A percentile compares a stretch with the other conserved stretches of the same genome.
These are phyloP conservation scores for Plectosphaerella plurivora DNA, from an alignment of 2,329 filamentous ascomycete genomes.

Conservation along the genomic window DNA sequence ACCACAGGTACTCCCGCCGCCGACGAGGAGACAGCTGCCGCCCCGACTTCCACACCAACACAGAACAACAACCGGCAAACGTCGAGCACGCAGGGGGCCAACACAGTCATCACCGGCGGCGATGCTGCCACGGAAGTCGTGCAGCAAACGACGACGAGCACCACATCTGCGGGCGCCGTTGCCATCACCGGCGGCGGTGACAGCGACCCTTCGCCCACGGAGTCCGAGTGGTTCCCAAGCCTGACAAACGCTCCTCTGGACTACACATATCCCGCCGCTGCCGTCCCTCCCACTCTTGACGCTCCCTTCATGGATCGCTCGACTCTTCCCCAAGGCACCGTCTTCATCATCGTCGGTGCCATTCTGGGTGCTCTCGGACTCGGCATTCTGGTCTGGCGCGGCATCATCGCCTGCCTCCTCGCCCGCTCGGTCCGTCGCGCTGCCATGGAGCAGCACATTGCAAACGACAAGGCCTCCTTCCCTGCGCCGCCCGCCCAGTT, in stretches of 20 bases:
- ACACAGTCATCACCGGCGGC: not conserved
- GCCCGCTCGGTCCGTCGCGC: constrained; percentile 87
- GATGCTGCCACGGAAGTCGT: not conserved
- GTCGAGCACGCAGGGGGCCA: not conserved
- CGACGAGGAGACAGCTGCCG: constrained; percentile 7
- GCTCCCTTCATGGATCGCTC: constrained; percentile 93
- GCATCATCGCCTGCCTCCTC: constrained; percentile 81
- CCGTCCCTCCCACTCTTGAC: constrained; percentile 75
- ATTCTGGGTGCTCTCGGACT: constrained; percentile 79
- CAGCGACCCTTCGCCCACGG: constrained; percentile 13
- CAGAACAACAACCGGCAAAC: not conserved
- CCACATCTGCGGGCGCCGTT: constrained; percentile 8
- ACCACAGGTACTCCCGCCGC: constrained; percentile 6
- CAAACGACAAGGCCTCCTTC: constrained; percentile 66
- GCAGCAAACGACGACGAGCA: not conserved
- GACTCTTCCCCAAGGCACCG: constrained; percentile 80
- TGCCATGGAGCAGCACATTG: constrained; percentile 66
- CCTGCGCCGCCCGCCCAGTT: constrained; percentile 53
- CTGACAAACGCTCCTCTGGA: constrained; percentile 33
- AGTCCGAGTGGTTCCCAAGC: constrained; percentile 32
- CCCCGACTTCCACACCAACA: not conserved
- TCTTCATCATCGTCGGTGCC: constrained; percentile 93
- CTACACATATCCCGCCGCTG: constrained; percentile 63
- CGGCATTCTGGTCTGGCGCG: constrained; percentile 83
- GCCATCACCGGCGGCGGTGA: constrained; percentile 15